phyloP scores from a whole-genome alignment of 257 asterid genomes.

The Leonotis leonurus region DNA sequence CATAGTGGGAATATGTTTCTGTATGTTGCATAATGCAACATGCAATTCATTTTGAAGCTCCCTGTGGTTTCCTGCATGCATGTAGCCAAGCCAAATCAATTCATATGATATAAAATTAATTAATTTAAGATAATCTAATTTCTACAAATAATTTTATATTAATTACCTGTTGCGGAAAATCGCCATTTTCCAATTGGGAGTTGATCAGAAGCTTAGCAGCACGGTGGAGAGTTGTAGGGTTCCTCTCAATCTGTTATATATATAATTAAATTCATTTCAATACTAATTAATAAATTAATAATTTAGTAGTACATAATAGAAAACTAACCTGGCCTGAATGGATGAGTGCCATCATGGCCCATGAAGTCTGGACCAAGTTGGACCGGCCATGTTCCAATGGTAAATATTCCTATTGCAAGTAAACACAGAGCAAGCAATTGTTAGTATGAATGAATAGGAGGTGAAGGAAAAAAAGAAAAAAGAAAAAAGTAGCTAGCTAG shows the following conservation, averaged over 20 bases:
- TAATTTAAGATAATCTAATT: too few relatives aligned
- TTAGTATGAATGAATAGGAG: too few relatives aligned
- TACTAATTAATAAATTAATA: too few relatives aligned
- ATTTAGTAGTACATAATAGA: not conserved
- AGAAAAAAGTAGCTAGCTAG: too few relatives aligned
- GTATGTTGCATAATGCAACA: slow-evolving; percentile 76
- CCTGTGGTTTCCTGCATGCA: slow-evolving; percentile 73
- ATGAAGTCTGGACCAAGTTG: slow-evolving; percentile 73
- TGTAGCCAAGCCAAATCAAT: too few relatives aligned
- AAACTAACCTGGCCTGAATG: slow-evolving; percentile 59
- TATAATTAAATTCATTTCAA: not conserved
- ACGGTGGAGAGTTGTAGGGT: slow-evolving; percentile 56
- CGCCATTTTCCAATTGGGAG: slow-evolving; percentile 72
- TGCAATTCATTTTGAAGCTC: slow-evolving; percentile 71
- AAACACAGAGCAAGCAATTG: too few relatives aligned
- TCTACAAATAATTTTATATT: too few relatives aligned
- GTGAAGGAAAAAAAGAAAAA: too few relatives aligned
- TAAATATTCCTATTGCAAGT: slow-evolving; percentile 38
- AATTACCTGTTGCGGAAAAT: slow-evolving; percentile 76
- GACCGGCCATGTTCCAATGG: slow-evolving; percentile 50
- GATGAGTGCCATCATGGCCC: slow-evolving; percentile 79
- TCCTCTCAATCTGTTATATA: slow-evolving; percentile 27
- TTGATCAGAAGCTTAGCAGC: slow-evolving; percentile 67
- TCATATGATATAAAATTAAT: too few relatives aligned
- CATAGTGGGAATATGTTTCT: slow-evolving; percentile 65